Percentiles rank a stretch among this genome's conserved stretches.
Evolutionary conservation across 2,329 filamentous ascomycete genomes (phyloP).

Genomic region (Ophiostoma angusticollis): DNA sequence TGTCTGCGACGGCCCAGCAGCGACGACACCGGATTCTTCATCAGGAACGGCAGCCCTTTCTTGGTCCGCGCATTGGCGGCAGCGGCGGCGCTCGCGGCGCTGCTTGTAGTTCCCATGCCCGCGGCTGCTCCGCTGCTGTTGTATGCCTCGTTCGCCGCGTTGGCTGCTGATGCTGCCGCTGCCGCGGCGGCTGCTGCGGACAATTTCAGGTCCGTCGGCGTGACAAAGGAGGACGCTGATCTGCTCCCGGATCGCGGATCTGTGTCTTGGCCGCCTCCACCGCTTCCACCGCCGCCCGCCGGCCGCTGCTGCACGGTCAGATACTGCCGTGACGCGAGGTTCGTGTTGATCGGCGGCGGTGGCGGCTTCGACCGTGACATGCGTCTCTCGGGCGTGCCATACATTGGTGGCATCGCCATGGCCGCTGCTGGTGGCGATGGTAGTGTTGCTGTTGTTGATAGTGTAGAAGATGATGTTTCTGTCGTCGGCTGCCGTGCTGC

Average conservation of each 20-base stretch:
- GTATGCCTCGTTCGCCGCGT: constrained; percentile 25
- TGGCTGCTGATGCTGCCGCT: constrained; percentile 29
- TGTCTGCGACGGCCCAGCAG: constrained; percentile 46
- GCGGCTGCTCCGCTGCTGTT: constrained; percentile 20
- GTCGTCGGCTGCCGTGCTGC: constrained; percentile 1
- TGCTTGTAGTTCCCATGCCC: constrained; percentile 27
- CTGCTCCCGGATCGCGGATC: constrained; percentile 15
- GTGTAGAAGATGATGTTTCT: too few species aligned
- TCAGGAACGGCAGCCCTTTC: constrained; percentile 42
- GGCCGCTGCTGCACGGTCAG: constrained; percentile 4
- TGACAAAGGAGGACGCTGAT: constrained; percentile 31
- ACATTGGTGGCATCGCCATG: neutral
- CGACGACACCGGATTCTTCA: constrained; percentile 46
- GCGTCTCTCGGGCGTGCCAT: constrained; percentile 16
- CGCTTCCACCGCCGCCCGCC: too few species aligned
- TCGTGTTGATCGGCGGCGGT: constrained; percentile 25
- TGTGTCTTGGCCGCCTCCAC: neutral
- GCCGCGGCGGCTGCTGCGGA: constrained; percentile 26
- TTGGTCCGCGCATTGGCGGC: constrained; percentile 33
- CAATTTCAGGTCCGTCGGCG: constrained; percentile 36
- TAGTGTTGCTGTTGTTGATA: too few species aligned
- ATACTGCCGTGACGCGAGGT: constrained; percentile 20
- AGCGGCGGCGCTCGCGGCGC: constrained; percentile 26
- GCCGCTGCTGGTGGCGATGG: neutral
- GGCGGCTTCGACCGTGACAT: constrained; percentile 21